A percentile compares a stretch with the other conserved stretches of the same genome.
Evolutionary conservation across 305 asterid genomes (phyloP).

Genomic region (Fraxinus ornus): DNA sequence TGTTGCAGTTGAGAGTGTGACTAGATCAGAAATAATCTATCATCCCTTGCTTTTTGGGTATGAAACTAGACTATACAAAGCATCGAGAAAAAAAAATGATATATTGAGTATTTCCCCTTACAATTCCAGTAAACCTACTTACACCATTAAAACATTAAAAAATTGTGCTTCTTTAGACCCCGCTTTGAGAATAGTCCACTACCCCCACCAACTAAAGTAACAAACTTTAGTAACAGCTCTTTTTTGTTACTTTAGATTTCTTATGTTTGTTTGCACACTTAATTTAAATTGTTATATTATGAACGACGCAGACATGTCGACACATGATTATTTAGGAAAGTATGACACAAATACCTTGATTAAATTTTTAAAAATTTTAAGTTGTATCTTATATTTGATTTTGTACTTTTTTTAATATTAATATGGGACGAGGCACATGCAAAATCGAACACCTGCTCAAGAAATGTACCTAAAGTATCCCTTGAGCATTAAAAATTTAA

Average conservation of each 20-base stretch:
- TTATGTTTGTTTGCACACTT: not conserved
- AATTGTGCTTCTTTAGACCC: not conserved
- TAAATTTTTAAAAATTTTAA: no score
- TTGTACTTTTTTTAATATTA: no score
- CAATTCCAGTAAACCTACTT: not conserved
- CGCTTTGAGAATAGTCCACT: not conserved
- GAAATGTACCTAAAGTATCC: not conserved
- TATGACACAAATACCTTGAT: not conserved
- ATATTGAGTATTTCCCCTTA: not conserved
- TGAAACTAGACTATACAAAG: not conserved
- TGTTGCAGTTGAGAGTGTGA: not conserved
- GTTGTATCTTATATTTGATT: no score
- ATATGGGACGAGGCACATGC: not conserved
- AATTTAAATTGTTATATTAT: not conserved
- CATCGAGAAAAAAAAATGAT: not conserved
- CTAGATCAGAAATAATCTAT: not conserved
- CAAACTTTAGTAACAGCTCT: no score
- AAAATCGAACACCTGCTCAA: not conserved
- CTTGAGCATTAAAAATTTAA: not conserved
- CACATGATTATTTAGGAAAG: not conserved
- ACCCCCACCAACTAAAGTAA: not conserved
- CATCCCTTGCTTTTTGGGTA: not conserved
- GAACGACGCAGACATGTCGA: not conserved
- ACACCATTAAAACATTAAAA: not conserved
- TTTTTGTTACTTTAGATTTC: not conserved